A percentile compares a stretch with the other conserved stretches of the same genome.
phyloP scores from a whole-genome alignment of 768 basidiomycete species.

The Ramaria sp. region DNA sequence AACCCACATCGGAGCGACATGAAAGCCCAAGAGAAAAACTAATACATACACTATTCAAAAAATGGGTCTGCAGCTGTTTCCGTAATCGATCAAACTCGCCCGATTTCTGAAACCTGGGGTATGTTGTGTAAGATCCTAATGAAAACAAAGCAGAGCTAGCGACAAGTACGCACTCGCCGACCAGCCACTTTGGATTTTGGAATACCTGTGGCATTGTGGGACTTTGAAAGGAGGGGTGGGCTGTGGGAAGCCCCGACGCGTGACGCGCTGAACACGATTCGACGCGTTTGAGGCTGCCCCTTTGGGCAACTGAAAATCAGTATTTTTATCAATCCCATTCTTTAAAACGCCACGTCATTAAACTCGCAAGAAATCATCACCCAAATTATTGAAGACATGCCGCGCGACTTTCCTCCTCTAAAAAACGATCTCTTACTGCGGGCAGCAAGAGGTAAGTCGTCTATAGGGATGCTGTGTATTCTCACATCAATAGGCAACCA shows the following conservation, averaged over 20 bases:
- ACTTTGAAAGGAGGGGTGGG: not conserved
- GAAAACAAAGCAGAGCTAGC: not conserved
- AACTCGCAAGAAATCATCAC: not conserved
- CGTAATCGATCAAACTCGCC: slow-evolving; percentile 69
- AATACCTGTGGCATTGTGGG: slow-evolving; percentile 14
- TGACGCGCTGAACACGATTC: not conserved
- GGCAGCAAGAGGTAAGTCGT: slow-evolving; percentile 61
- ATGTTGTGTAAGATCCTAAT: not conserved
- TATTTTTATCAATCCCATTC: not conserved
- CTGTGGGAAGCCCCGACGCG: not conserved
- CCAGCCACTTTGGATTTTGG: slow-evolving; percentile 46
- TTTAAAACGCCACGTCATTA: not conserved
- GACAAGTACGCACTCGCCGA: slow-evolving; percentile 42
- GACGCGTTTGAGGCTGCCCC: not conserved
- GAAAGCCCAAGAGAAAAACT: not conserved
- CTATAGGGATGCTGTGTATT: not conserved
- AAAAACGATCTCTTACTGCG: slow-evolving; percentile 83
- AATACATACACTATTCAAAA: slow-evolving; percentile 46
- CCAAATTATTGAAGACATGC: not conserved
- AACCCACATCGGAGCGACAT: slow-evolving; percentile 1
- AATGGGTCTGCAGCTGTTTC: slow-evolving; percentile 49
- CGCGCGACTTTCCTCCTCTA: slow-evolving; percentile 49
- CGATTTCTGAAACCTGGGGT: slow-evolving; percentile 63
- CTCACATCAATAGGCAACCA: not conserved
- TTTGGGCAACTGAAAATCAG: not conserved